phyloP scores from a whole-genome alignment of 306 rosid species.

The Ammopiptanthus mongolicus region DNA sequence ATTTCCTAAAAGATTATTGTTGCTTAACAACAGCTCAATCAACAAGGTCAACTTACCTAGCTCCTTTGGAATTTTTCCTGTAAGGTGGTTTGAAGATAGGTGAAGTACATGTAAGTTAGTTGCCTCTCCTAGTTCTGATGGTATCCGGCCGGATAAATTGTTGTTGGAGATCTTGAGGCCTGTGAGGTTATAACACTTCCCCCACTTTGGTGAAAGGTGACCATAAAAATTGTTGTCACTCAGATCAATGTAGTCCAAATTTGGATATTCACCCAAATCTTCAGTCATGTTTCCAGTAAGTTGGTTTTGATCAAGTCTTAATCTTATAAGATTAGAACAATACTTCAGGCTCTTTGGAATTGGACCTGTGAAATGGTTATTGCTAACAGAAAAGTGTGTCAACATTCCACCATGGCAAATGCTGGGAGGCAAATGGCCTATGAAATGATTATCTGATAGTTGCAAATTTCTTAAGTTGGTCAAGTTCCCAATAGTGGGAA shows the following conservation, averaged over 20 bases:
- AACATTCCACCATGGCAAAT: slow-evolving; percentile 2
- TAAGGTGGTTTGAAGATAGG: slow-evolving; percentile 16
- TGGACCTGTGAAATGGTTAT: background rate
- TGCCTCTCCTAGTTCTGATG: background rate
- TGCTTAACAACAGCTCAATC: background rate
- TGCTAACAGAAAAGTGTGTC: accelerated
- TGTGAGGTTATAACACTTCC: background rate
- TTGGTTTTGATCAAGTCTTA: slow-evolving; percentile 25
- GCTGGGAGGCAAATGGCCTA: background rate
- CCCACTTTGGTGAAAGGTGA: slow-evolving; percentile 16
- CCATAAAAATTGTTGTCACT: slow-evolving; percentile 27
- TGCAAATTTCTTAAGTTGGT: background rate
- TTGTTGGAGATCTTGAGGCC: background rate
- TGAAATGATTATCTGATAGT: background rate
- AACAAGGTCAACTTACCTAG: background rate
- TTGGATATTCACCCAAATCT: slow-evolving; percentile 25
- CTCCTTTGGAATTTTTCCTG: slow-evolving; percentile 27
- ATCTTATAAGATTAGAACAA: background rate
- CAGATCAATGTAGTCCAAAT: background rate
- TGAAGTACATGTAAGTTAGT: slow-evolving; percentile 9
- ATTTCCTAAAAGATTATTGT: background rate
- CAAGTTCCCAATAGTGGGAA: background rate
- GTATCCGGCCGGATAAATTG: slow-evolving; percentile 17
- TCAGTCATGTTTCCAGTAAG: slow-evolving; percentile 23
- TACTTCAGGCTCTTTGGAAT: slow-evolving; percentile 18